Evolutionary conservation across 2,329 filamentous ascomycete species (phyloP), one percentile per base, ranked within the genome.

Genomic region (Calonectria multiphialidica): DNA sequence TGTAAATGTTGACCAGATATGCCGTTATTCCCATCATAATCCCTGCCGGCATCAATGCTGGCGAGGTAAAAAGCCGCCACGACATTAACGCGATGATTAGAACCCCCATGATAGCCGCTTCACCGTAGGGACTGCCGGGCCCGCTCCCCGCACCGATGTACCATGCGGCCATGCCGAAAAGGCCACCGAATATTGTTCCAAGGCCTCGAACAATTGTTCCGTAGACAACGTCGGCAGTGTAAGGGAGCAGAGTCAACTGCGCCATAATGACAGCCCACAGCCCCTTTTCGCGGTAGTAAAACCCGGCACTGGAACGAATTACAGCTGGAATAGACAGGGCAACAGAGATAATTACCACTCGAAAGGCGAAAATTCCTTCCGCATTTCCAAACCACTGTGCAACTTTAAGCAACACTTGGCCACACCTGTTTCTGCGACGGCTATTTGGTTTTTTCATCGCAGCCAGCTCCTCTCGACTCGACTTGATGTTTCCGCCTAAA

Each of bases 191-290:
- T 18, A 72, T 12, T 35, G 70, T 72, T 2, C 70, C 70, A 23
- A 64, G 16, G 3, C 40, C 57, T 45, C 70, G 23, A 7, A 75
- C 62, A 7, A 77, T 44, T 0, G 75, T 72, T 1, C 75, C 75
- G 6, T 75, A 74, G 0, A 73, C 57, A 0, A 77, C 68, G 15
- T 77, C 75, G 2, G 75, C 75, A 49, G 76, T 77, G 15, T 75
- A 77, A 0, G 75, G 75, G 3, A 75, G 68, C 9, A 77, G 66
- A 2, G 75, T 63, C 40, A 77, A 73, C 21, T 77, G 75, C 0
- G 75, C 65, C 75, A 77, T 77, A n/a, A 77, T 77, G 16, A 77
- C 50, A 42, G 75, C 75, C 75, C 75, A 77, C 5, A 77, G 2
- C 0, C 75, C 75, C 40, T 77, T 77, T 16, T 77, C 72, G 5